Base-by-base conservation (phyloP, 495 filamentous ascomycete species). In the Melanomma pulvis-pyrius region DNA sequence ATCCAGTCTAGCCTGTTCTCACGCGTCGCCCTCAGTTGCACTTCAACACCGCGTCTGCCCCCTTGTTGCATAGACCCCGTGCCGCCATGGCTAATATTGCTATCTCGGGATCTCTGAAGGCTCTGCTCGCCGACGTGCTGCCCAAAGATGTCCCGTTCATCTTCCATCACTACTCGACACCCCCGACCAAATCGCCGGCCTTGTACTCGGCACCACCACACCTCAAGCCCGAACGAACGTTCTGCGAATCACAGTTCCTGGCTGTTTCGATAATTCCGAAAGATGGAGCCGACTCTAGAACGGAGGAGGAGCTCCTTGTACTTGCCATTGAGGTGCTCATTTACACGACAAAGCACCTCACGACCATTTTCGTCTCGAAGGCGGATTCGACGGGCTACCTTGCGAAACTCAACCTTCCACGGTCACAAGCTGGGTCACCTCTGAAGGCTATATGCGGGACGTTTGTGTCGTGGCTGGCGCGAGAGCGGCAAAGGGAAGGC, bases 311-410 rank as follows among this genome's bases (percentile, higher is more conserved):
- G 79, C 82, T 63, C 67, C 89, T 30, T 44, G 77, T 90, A n/a
- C 87, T 88, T 69, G 90, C 87, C 11, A 84, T 89, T 61, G 87
- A 90, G 71, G 79, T 90, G 22, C 79, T 88, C 60, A 78, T 90
- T 63, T 90, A 89, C 74, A 83, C 90, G 22, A 96, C 90, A 32
- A 85, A 85, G 65, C 84, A 86, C 76, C 83, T 90, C 32, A 96
- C 89, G 4, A 96, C 88, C 36, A 83, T 98, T 34, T 99, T 98
- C 77, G 88, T 99, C 39, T 92, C 92, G 60, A 99, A 99, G 78
- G 94, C 94, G 52, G 94, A 99, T 77, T 97, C 93, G 17, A 97
- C 93, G 1, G 94, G 94, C 50, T 93, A 90, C 69, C 77, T 97
- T 26, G 81, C 89, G 72, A 79, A 88, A 0, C 82, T 92, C 39